A percentile compares a stretch with the other conserved stretches of the same genome.
Evolutionary conservation across 805 yeast genomes (phyloP).

Genomic region (Suhomyces prunicola): DNA sequence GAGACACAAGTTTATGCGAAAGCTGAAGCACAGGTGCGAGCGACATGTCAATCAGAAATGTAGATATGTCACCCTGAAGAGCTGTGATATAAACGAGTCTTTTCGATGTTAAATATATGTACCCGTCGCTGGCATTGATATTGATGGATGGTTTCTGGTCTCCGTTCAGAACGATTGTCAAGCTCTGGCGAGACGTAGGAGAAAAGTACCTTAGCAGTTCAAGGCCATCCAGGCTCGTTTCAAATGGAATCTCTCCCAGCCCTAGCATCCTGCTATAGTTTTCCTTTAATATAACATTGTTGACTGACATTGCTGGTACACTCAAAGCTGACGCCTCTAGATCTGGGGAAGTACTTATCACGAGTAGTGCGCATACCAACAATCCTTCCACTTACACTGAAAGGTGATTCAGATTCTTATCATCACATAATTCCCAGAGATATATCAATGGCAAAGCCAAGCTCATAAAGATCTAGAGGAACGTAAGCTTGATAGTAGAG

Average conservation of each 20-base stretch:
- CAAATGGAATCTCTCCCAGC: conserved; percentile 15
- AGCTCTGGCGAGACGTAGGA: conserved; percentile 25
- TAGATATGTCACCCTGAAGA: conserved; percentile 40
- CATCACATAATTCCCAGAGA: no score
- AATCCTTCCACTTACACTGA: no score
- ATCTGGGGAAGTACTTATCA: neutral
- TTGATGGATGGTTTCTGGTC: conserved; percentile 12
- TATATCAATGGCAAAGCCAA: no score
- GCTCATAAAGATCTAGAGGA: no score
- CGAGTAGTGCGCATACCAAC: neutral
- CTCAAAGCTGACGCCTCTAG: neutral
- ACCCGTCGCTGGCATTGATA: conserved; percentile 38
- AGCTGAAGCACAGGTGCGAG: conserved; percentile 28
- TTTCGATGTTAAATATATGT: conserved; percentile 39
- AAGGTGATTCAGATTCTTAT: no score
- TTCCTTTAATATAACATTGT: conserved; percentile 17
- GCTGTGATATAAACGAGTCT: conserved; percentile 39
- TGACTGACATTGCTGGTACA: conserved; percentile 24
- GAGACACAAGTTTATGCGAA: conserved; percentile 41
- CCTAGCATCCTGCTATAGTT: conserved; percentile 10
- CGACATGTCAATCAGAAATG: conserved; percentile 36
- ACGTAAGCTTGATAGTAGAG: neutral
- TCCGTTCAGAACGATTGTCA: conserved; percentile 22
- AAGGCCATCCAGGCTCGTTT: conserved; percentile 15
- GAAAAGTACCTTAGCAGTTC: conserved; percentile 16